These are phyloP conservation scores for Fusarium sp. DNA, from an alignment of 2,329 filamentous ascomycete species.

Conservation along the genomic window DNA sequence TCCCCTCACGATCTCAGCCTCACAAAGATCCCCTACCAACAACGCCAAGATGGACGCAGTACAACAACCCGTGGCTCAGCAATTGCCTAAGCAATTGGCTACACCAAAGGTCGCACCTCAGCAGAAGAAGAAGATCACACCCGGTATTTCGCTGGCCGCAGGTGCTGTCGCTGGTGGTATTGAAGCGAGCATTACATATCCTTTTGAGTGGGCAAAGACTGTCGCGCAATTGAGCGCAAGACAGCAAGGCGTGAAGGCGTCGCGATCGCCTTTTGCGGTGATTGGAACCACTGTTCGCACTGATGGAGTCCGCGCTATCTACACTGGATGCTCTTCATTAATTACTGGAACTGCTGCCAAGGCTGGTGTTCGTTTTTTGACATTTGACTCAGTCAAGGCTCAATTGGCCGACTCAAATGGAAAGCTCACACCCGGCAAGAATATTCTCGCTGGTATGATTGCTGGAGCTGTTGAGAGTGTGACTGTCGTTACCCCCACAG, in stretches of 20 bases:
- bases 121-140: constrained; percentile 46
- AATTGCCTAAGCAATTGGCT: background rate
- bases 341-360: constrained; percentile 71
- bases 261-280: constrained; percentile 68
- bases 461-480: constrained; percentile 72
- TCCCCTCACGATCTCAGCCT: background rate
- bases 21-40: background rate
- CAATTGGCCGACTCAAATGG: constrained; percentile 67
- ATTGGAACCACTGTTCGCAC: constrained; percentile 65
- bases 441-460: constrained; percentile 73
- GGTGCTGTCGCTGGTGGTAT: constrained; percentile 66
- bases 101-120: background rate
- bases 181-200: constrained; percentile 68
- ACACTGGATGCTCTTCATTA: constrained; percentile 72
- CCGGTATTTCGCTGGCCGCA: constrained; percentile 61
- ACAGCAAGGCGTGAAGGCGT: constrained; percentile 9
- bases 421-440: constrained; percentile 65
- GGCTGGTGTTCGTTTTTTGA: constrained; percentile 74
- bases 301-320: constrained; percentile 69
- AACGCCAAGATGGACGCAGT: constrained; percentile 15
- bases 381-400: constrained; percentile 74
- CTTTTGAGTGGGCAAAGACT: constrained; percentile 77
- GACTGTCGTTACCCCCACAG: constrained; percentile 75
- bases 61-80: constrained; percentile 6
- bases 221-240: constrained; percentile 65